phyloP scores from a whole-genome alignment of 768 basidiomycete species.

The Trametes coccinea region DNA sequence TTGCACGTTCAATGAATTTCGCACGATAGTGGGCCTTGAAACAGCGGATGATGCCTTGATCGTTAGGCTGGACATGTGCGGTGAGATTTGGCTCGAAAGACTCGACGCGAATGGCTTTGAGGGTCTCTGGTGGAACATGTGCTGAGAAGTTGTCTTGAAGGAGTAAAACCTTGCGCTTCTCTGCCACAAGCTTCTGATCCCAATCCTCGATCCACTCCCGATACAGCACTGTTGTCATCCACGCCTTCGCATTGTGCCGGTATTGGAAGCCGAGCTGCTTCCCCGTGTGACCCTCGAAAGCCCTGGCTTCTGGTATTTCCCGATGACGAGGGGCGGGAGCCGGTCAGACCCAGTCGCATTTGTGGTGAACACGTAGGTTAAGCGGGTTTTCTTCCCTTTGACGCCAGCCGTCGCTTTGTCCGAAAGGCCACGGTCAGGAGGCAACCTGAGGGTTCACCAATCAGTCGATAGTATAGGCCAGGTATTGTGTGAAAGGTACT shows the following conservation, averaged over 20 bases:
- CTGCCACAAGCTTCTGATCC: conserved; percentile 22
- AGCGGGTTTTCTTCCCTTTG: not conserved
- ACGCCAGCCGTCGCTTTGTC: not conserved
- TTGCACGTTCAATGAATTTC: conserved; percentile 26
- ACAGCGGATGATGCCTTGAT: conserved; percentile 38
- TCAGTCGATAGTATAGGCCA: not conserved
- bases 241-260: conserved; percentile 39
- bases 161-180: conserved; percentile 30
- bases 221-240: conserved; percentile 35
- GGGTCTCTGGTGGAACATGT: conserved; percentile 17
- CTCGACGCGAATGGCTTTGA: conserved; percentile 10
- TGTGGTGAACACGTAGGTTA: conserved; percentile 28
- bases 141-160: conserved; percentile 37
- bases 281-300: conserved; percentile 32
- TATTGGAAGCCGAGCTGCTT: conserved; percentile 38
- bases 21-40: conserved; percentile 39
- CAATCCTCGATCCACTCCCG: conserved; percentile 33
- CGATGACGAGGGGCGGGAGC: conserved; percentile 36
- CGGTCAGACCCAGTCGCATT: conserved; percentile 39
- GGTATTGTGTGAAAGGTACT: not conserved
- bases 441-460: not conserved
- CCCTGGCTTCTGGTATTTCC: conserved; percentile 33
- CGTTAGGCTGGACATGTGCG: conserved; percentile 38
- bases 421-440: not conserved
- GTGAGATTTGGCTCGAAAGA: conserved; percentile 39